Evolutionary conservation across 257 asterid genomes (phyloP).

Genomic region (Craterostigma plantagineum): DNA sequence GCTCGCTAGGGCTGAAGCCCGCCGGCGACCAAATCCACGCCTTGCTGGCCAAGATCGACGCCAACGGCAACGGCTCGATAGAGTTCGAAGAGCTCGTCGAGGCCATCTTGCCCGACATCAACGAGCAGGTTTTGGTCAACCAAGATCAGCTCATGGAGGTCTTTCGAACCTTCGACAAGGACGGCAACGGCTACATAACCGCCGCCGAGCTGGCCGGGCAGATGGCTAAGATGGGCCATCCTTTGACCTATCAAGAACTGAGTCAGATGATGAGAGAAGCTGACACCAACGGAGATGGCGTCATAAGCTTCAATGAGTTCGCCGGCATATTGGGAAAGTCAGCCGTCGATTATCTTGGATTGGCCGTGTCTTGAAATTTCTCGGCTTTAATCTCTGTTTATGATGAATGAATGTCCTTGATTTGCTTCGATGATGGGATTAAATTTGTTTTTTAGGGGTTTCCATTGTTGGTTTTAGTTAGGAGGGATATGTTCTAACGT

Average conservation of each 20-base stretch:
- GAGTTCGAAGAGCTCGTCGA: constrained; percentile 64
- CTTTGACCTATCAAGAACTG: constrained; percentile 65
- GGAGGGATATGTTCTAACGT: too few species aligned
- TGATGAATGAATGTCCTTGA: too few species aligned
- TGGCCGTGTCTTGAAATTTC: constrained; percentile 12
- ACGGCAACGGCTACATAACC: constrained; percentile 80
- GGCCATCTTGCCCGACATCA: constrained; percentile 48
- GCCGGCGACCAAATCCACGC: constrained; percentile 62
- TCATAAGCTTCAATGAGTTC: constrained; percentile 54
- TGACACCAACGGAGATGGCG: constrained; percentile 82
- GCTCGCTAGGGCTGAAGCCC: constrained; percentile 67
- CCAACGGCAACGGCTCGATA: constrained; percentile 72
- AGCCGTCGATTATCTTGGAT: constrained; percentile 52
- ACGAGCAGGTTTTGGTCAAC: constrained; percentile 39
- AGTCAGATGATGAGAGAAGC: constrained; percentile 77
- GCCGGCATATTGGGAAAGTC: constrained; percentile 59
- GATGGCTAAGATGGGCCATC: constrained; percentile 91
- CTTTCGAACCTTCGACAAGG: constrained; percentile 72
- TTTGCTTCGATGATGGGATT: too few species aligned
- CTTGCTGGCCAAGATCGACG: constrained; percentile 48
- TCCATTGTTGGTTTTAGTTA: too few species aligned
- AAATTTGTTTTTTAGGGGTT: too few species aligned
- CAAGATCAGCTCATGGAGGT: constrained; percentile 62
- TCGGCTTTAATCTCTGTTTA: too few species aligned
- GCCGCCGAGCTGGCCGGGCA: constrained; percentile 72